Conservation (phyloP, 148 eudicot genomes). For the Rhododendron molle region DNA sequence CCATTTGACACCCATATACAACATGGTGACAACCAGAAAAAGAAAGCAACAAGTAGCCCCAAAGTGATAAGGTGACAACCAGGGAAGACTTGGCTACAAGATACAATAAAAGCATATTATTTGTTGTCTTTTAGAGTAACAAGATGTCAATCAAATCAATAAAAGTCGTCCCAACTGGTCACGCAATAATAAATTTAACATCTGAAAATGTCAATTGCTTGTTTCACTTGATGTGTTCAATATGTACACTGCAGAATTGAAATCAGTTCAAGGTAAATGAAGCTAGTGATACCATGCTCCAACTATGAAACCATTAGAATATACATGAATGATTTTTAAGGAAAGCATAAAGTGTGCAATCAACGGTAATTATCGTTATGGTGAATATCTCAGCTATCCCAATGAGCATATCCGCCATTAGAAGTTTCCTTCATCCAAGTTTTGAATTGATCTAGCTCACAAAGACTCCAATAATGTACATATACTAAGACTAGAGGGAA, state of each 20-base stretch:
- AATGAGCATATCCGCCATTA: not conserved
- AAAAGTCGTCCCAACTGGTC: not conserved
- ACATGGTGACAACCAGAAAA: not conserved
- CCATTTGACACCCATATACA: no score
- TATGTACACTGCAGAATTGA: not conserved
- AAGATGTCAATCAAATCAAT: not conserved
- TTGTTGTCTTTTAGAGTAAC: not conserved
- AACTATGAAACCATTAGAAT: not conserved
- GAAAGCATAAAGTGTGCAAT: constrained; percentile 3
- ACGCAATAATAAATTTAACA: not conserved
- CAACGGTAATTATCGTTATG: not conserved
- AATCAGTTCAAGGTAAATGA: not conserved
- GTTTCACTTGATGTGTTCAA: not conserved
- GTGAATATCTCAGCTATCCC: not conserved
- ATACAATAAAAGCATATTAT: not conserved
- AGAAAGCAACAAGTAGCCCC: not conserved
- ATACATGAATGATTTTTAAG: not conserved
- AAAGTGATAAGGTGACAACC: no score
- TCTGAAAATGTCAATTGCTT: not conserved
- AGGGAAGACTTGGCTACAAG: not conserved
- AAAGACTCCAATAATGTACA: not conserved
- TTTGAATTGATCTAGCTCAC: no score
- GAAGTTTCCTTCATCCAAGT: not conserved
- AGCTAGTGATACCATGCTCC: not conserved
- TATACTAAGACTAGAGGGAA: not conserved